Evolutionary conservation across 805 yeast genomes (phyloP).

Genomic region (Starmerella stellata): DNA sequence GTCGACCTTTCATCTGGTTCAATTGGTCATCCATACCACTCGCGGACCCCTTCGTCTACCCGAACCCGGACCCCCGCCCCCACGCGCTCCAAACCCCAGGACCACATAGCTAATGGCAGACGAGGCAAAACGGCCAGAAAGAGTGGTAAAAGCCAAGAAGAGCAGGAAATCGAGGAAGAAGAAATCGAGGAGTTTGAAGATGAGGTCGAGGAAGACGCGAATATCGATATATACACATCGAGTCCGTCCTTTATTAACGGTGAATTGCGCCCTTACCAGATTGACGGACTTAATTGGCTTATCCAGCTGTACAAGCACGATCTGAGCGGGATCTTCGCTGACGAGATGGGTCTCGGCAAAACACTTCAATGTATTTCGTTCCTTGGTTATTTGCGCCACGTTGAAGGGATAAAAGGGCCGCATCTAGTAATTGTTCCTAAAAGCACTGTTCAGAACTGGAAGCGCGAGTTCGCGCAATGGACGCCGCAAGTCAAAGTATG

Average conservation of each 20-base stretch:
- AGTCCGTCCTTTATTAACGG: constrained; percentile 67
- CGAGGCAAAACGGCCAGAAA: constrained; percentile 12
- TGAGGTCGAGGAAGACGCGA: constrained; percentile 11
- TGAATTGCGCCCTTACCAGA: constrained; percentile 67
- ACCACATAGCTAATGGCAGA: too few species aligned
- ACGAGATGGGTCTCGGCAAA: constrained; percentile 96
- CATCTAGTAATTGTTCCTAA: constrained; percentile 85
- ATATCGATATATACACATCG: constrained; percentile 57
- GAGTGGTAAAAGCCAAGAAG: constrained; percentile 7
- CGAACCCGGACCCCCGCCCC: too few species aligned
- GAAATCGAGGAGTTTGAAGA: constrained; percentile 29
- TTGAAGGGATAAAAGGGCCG: constrained; percentile 69
- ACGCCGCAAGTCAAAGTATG: constrained; percentile 79
- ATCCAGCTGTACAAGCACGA: constrained; percentile 69
- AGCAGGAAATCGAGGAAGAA: constrained; percentile 50
- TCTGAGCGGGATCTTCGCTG: constrained; percentile 84
- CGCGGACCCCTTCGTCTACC: constrained; percentile 70
- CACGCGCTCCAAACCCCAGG: neutral
- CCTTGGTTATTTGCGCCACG: constrained; percentile 65
- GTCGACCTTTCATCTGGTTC: constrained; percentile 14
- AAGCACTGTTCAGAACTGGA: constrained; percentile 90
- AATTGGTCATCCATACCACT: constrained; percentile 39
- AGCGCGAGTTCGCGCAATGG: constrained; percentile 85
- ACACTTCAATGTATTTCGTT: constrained; percentile 89
- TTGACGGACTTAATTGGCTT: constrained; percentile 91